These are phyloP conservation scores for Fusarium sp. DNA, from an alignment of 2,329 filamentous ascomycete species.

Conservation along the genomic window DNA sequence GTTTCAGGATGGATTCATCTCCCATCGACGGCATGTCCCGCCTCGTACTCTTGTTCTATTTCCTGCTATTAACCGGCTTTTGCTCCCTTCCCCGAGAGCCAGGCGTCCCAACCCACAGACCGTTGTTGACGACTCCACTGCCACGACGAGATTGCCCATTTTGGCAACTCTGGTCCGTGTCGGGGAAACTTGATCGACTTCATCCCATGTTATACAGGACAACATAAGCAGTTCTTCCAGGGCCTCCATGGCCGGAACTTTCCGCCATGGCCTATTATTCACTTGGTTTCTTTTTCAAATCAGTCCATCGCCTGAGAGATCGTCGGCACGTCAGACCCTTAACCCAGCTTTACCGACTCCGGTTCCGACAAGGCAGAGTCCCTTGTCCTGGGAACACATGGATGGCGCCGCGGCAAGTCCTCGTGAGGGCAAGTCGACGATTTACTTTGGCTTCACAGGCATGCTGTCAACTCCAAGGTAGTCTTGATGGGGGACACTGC, in stretches of 20 bases:
- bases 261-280: slow-evolving; percentile 22
- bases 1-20: slow-evolving; percentile 29
- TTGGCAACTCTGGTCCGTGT: slow-evolving; percentile 39
- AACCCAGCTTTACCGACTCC: slow-evolving; percentile 32
- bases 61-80: slow-evolving; percentile 21
- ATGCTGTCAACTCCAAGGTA: slow-evolving; percentile 16
- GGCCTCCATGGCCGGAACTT: slow-evolving; percentile 32
- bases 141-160: slow-evolving; percentile 43
- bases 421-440: slow-evolving; percentile 17
- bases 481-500: slow-evolving; percentile 17
- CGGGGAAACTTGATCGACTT: slow-evolving; percentile 39
- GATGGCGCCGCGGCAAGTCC: slow-evolving; percentile 21
- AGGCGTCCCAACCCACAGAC: slow-evolving; percentile 32
- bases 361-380: slow-evolving; percentile 26
- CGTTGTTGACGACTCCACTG: slow-evolving; percentile 34
- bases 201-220: slow-evolving; percentile 35
- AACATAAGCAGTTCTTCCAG: slow-evolving; percentile 29
- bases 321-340: slow-evolving; percentile 38
- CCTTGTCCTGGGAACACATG: slow-evolving; percentile 21
- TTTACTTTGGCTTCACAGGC: slow-evolving; percentile 1
- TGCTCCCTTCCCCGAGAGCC: slow-evolving; percentile 29
- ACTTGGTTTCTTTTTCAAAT: slow-evolving; percentile 25
- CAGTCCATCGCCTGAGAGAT: slow-evolving; percentile 37
- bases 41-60: slow-evolving; percentile 23
- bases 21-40: slow-evolving; percentile 25